Base-by-base conservation (phyloP, 2,329 filamentous ascomycete genomes). In the Diaporthe destruens region DNA sequence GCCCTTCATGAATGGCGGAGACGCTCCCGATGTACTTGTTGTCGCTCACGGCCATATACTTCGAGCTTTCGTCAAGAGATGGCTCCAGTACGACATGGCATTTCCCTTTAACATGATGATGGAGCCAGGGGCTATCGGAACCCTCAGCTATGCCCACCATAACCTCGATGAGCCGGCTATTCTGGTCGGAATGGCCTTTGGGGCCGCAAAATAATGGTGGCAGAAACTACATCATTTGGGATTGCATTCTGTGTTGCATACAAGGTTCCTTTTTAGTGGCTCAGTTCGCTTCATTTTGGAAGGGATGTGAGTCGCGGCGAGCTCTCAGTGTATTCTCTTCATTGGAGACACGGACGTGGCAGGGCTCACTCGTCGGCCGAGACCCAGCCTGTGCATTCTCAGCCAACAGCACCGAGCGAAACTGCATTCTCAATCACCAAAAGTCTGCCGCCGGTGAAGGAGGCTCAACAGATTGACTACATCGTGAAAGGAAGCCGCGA, bases 1-100 rank as follows among this genome's bases (percentile, higher is more conserved):
- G 16, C 80, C 80, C 9, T 77, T 77, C 63, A 84, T 86, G 80
- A 77, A 81, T 55, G 82, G 81, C 2, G 82, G 81, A 66, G 79
- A 79, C 8, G 76, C 82, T 20, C 77, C 77, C n/a, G 82, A 85
- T 77, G 77, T 85, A 9, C 67, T 81, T 16, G 20, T 82, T 23
- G 79, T 80, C 34, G 80, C 84, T 1, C 84, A 86, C 72, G 85
- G 84, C 6, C 83, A 82, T 75, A 80, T 86, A n/a, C 80, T 86
- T 5, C 82, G 85, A 25, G 82, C 81, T 3, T 86, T 87, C 71
- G 80, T 82, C 2, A 86, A 85, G 77, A 77, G 85, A 7, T 87
- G 85, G 85, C 44, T 53, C 18, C 78, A 79, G 6, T 83, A 82
- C 72, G 77, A 82, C 1, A 74, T 86, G 74, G 82, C 82, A n/a